Base-by-base conservation (phyloP, 106 monocot genomes). In the Dendrobium catenatum region DNA sequence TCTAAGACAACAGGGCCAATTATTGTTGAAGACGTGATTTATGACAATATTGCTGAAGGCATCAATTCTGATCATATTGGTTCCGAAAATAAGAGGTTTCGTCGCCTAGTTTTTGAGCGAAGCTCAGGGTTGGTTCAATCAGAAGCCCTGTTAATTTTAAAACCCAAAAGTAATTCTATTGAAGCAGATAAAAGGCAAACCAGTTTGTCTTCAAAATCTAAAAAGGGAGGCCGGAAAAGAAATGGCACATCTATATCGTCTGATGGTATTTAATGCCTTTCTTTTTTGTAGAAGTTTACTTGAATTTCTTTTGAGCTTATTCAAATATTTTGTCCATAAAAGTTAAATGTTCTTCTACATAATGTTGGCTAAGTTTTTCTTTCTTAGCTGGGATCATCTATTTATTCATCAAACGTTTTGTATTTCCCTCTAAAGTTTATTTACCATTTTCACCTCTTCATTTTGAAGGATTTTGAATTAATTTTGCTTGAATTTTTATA, bases 121-220 rank as follows among this genome's bases (percentile, higher is more conserved):
- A 98, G 91, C 83, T 77, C 79, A n/a, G 93, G 93, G 42, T 81
- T 98, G 78, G 92, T 98, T 49, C 98, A 98, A 72, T 98, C 98
- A 78, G 98, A 98, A 91, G 93, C 90, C 78, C 73, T 98, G 20
- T 78, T 98, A 40, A 80, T 48, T 15, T 79, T 55, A 78, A 91
- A 89, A 18, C 42, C 84, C 18, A 44, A 82, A 75, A 79, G 48
- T 55, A 37, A 51, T 64, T n/a, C 29, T 74, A 47, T n/a, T 17
- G 83, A 82, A 68, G 26, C 48, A 68, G 84, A 88, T 2, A 84
- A 76, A 68, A 91, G 85, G 43, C 89, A 46, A 86, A 82, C 22
- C 17, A 77, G 17, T 18, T 33, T 67, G 61, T 80, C 83, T 70
- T 81, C 84, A 59, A 89, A 84, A 83, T 80, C 83, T 61, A 86